A percentile compares a stretch with the other conserved stretches of the same genome.
Conservation (phyloP, 805 yeast species). For the Cyberlindnera suaveolens region DNA sequence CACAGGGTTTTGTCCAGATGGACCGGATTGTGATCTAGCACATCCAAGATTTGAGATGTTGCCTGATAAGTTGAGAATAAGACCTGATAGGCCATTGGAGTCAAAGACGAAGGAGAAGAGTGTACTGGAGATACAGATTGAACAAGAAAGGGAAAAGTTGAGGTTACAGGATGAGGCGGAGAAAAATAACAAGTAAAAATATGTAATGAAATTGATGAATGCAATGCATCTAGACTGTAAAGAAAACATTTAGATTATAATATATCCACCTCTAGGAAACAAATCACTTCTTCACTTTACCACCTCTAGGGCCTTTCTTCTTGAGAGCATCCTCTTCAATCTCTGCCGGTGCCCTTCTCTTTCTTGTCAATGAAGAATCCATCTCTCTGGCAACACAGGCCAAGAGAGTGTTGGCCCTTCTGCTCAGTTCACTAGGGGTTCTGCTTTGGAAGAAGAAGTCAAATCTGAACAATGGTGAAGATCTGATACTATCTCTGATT, state of each 20-base stretch:
- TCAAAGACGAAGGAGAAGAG: constrained; percentile 13
- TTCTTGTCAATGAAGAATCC: constrained; percentile 11
- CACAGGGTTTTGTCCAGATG: constrained; percentile 91
- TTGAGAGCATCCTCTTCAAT: constrained; percentile 12
- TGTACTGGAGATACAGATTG: constrained; percentile 22
- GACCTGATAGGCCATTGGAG: constrained; percentile 26
- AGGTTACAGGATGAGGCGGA: constrained; percentile 14
- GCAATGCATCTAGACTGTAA: neutral
- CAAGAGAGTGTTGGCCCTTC: constrained; percentile 77
- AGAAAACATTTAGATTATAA: neutral
- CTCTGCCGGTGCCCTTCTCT: constrained; percentile 3
- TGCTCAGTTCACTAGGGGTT: constrained; percentile 65
- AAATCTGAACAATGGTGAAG: constrained; percentile 72
- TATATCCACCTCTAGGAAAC: neutral
- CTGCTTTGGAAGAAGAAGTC: constrained; percentile 85
- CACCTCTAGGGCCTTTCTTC: constrained; percentile 15
- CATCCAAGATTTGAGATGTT: constrained; percentile 73
- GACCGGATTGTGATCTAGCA: constrained; percentile 60
- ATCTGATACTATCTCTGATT: constrained; percentile 67
- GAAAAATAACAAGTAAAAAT: neutral
- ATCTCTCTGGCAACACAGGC: constrained; percentile 67
- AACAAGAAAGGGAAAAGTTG: constrained; percentile 18
- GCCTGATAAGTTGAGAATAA: constrained; percentile 33
- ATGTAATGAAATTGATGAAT: neutral
- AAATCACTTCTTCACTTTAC: constrained; percentile 10